Conservation (phyloP, 306 rosid species). For the Parietaria judaica region DNA sequence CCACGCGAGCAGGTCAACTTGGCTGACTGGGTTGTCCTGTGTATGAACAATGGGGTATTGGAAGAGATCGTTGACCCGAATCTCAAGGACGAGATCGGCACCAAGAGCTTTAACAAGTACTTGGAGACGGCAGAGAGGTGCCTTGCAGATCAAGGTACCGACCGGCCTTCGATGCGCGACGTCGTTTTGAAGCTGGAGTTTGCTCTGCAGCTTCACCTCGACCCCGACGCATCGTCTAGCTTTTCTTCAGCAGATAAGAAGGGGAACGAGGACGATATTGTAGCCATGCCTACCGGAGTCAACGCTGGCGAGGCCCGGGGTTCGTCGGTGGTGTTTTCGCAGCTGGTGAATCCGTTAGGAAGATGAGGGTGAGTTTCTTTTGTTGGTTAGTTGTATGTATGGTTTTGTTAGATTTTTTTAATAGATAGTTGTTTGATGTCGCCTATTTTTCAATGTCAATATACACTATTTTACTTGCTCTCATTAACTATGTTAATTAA, state of each 20-base stretch:
- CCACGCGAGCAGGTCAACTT: slow-evolving; percentile 39
- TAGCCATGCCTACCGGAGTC: neutral
- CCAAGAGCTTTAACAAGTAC: slow-evolving; percentile 26
- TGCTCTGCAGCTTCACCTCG: slow-evolving; percentile 31
- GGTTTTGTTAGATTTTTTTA: slow-evolving; percentile 3
- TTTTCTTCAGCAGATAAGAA: slow-evolving; percentile 10
- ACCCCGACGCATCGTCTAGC: slow-evolving; percentile 17
- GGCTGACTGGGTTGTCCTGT: slow-evolving; percentile 33
- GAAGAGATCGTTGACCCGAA: slow-evolving; percentile 28
- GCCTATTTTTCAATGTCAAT: neutral
- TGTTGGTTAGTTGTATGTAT: neutral
- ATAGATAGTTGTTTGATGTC: slow-evolving; percentile 1
- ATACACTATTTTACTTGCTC: no score
- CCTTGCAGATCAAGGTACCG: slow-evolving; percentile 26
- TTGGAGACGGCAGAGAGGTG: slow-evolving; percentile 33
- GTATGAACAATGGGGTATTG: slow-evolving; percentile 21
- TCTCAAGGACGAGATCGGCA: slow-evolving; percentile 20
- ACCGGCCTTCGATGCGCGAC: slow-evolving; percentile 42
- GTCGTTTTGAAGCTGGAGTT: slow-evolving; percentile 46
- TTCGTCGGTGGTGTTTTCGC: slow-evolving; percentile 22
- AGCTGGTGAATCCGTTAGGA: slow-evolving; percentile 24
- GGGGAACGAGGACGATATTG: slow-evolving; percentile 22
- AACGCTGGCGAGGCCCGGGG: neutral
- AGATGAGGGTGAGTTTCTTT: slow-evolving; percentile 18
- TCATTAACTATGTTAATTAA: no score